Percentiles rank a stretch among this genome's conserved stretches.
These are phyloP conservation scores for Syzygium aromaticum DNA, from an alignment of 345 rosid species.

Conservation along the genomic window DNA sequence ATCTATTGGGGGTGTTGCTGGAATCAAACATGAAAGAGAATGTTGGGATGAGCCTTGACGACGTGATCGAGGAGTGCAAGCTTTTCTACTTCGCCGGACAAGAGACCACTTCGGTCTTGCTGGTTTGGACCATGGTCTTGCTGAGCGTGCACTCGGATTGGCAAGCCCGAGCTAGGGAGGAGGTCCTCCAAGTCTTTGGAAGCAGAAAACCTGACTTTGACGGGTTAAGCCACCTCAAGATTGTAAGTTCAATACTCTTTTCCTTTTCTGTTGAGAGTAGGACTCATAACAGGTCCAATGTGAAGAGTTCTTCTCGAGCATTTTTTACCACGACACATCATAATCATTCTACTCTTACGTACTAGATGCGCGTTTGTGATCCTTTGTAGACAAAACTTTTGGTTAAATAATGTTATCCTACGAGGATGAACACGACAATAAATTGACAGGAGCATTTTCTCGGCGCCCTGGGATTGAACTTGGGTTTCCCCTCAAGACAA, in stretches of 20 bases:
- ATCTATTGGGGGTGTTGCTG: slow-evolving; percentile 34
- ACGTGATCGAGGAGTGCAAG: slow-evolving; percentile 58
- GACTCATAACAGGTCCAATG: not conserved
- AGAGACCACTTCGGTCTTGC: slow-evolving; percentile 44
- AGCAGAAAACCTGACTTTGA: slow-evolving; percentile 13
- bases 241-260: slow-evolving; percentile 18
- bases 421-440: not conserved
- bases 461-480: not conserved
- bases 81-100: slow-evolving; percentile 59
- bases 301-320: not conserved
- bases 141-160: slow-evolving; percentile 5
- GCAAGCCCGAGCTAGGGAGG: slow-evolving; percentile 33
- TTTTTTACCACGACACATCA: not conserved
- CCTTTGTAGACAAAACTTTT: no score
- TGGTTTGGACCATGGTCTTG: slow-evolving; percentile 52
- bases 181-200: slow-evolving; percentile 19
- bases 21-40: slow-evolving; percentile 30
- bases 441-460: not conserved
- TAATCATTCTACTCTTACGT: no score
- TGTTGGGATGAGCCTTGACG: slow-evolving; percentile 24
- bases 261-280: not conserved
- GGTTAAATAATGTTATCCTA: not conserved
- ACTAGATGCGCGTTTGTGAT: no score
- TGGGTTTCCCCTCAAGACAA: not conserved
- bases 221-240: slow-evolving; percentile 32